Evolutionary conservation across 2,329 filamentous ascomycete species (phyloP).

Genomic region (Xylariaceae sp.): DNA sequence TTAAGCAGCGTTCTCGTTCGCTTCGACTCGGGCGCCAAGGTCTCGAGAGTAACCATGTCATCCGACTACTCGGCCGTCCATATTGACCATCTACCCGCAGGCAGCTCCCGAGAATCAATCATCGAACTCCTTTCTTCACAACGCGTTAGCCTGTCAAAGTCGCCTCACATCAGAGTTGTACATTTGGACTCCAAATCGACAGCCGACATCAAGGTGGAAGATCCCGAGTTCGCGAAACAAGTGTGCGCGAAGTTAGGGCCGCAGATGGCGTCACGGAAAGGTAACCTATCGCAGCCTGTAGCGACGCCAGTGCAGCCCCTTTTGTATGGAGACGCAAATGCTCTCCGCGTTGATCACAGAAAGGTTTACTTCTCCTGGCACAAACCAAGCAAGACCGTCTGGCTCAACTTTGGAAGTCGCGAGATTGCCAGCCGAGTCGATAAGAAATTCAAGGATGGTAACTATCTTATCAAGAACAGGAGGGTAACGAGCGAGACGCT

Average conservation of each 20-base stretch:
- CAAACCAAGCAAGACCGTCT: slow-evolving; percentile 27
- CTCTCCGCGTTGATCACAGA: slow-evolving; percentile 34
- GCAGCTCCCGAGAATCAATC: slow-evolving; percentile 21
- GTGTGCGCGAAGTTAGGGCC: slow-evolving; percentile 13
- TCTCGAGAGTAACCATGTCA: slow-evolving; percentile 29
- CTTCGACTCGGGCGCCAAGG: slow-evolving; percentile 33
- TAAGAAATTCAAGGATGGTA: slow-evolving; percentile 20
- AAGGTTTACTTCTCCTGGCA: slow-evolving; percentile 39
- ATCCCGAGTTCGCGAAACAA: slow-evolving; percentile 27
- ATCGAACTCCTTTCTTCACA: slow-evolving; percentile 17
- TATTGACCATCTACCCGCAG: slow-evolving; percentile 28
- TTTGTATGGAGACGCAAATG: slow-evolving; percentile 24
- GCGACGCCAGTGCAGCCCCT: slow-evolving; percentile 5
- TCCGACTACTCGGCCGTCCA: slow-evolving; percentile 39
- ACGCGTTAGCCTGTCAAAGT: slow-evolving; percentile 8
- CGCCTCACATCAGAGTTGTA: slow-evolving; percentile 16
- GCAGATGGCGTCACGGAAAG: not conserved
- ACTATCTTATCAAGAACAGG: slow-evolving; percentile 23
- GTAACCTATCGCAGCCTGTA: not conserved
- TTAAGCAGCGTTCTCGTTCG: slow-evolving; percentile 28
- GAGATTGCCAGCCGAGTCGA: slow-evolving; percentile 20
- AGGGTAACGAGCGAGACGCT: slow-evolving; percentile 14
- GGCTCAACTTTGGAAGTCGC: slow-evolving; percentile 29
- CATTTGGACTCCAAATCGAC: slow-evolving; percentile 1
- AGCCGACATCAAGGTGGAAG: slow-evolving; percentile 27